Evolutionary conservation across 148 eudicot genomes (phyloP).

Genomic region (Polygonum aviculare): DNA sequence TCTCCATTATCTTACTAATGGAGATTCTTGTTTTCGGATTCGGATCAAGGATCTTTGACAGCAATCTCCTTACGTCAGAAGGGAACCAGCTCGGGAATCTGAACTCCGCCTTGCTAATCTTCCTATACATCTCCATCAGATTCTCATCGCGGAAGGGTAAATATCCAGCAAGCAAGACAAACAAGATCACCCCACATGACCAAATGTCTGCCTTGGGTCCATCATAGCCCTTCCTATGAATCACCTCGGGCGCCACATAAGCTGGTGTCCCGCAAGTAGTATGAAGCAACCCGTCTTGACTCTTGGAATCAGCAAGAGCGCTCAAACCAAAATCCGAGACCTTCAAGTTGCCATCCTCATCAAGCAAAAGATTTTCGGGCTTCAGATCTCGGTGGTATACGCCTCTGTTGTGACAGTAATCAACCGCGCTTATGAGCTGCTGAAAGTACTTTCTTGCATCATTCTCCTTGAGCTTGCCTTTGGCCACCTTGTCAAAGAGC

Average conservation of each 20-base stretch:
- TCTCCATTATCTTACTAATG: conserved; percentile 34
- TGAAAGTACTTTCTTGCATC: conserved; percentile 39
- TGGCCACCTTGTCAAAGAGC: conserved; percentile 37
- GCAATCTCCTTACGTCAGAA: conserved; percentile 23
- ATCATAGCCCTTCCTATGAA: conserved; percentile 39
- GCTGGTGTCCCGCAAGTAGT: conserved; percentile 49
- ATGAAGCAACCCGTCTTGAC: conserved; percentile 45
- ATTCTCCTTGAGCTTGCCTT: conserved; percentile 34
- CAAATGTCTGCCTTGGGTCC: conserved; percentile 47
- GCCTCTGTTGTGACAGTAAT: conserved; percentile 44
- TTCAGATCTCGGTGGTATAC: conserved; percentile 46
- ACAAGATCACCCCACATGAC: conserved; percentile 48
- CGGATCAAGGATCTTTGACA: conserved; percentile 37
- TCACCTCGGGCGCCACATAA: conserved; percentile 44
- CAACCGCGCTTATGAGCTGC: conserved; percentile 43
- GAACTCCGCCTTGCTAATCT: conserved; percentile 44
- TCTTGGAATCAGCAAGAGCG: conserved; percentile 32
- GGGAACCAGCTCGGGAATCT: conserved; percentile 35
- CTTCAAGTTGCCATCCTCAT: conserved; percentile 34
- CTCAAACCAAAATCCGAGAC: conserved; percentile 41
- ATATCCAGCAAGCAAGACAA: conserved; percentile 34
- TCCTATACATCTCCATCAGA: conserved; percentile 45
- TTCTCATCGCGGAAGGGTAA: conserved; percentile 45
- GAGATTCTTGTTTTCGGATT: conserved; percentile 35
- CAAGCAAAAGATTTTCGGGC: conserved; percentile 38